Conservation (phyloP, 495 filamentous ascomycete species). For the Penicilliopsis zonata region DNA sequence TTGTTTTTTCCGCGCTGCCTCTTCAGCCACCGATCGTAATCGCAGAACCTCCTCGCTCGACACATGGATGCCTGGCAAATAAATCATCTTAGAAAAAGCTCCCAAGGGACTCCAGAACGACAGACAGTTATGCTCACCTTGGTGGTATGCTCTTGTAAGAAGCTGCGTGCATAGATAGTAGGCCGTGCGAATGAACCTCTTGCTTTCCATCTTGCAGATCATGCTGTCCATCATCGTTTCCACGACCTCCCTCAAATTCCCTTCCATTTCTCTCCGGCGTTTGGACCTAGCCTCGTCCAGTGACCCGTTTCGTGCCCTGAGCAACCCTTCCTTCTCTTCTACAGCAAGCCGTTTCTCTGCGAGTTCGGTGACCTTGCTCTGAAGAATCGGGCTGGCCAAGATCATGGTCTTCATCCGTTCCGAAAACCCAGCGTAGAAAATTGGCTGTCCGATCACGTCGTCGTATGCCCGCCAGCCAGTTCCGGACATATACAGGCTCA, state of each 20-base stretch:
- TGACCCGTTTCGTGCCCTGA: constrained; percentile 34
- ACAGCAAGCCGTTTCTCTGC: constrained; percentile 59
- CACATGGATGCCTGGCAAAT: constrained; percentile 66
- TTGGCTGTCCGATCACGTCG: constrained; percentile 74
- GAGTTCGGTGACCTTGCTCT: constrained; percentile 60
- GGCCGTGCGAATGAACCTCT: constrained; percentile 78
- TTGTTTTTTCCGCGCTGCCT: constrained; percentile 76
- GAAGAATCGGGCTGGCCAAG: constrained; percentile 61
- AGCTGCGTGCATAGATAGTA: constrained; percentile 86
- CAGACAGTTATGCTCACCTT: constrained; percentile 48
- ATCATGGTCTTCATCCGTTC: constrained; percentile 77
- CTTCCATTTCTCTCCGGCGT: constrained; percentile 48
- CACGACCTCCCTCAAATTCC: constrained; percentile 59
- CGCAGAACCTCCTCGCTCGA: constrained; percentile 86
- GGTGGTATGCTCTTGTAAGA: constrained; percentile 85
- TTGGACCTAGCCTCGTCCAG: constrained; percentile 39
- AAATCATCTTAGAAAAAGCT: constrained; percentile 3
- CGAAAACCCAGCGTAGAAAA: constrained; percentile 86
- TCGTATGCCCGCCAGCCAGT: constrained; percentile 93
- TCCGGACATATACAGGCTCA: constrained; percentile 79
- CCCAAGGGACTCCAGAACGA: not conserved
- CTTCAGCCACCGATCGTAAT: constrained; percentile 65
- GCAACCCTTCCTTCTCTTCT: constrained; percentile 63
- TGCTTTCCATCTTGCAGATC: constrained; percentile 99
- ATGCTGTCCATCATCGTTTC: constrained; percentile 81